These are phyloP conservation scores for Cladosporium cucumerinum DNA, from an alignment of 2,329 filamentous ascomycete genomes.

Conservation along the genomic window DNA sequence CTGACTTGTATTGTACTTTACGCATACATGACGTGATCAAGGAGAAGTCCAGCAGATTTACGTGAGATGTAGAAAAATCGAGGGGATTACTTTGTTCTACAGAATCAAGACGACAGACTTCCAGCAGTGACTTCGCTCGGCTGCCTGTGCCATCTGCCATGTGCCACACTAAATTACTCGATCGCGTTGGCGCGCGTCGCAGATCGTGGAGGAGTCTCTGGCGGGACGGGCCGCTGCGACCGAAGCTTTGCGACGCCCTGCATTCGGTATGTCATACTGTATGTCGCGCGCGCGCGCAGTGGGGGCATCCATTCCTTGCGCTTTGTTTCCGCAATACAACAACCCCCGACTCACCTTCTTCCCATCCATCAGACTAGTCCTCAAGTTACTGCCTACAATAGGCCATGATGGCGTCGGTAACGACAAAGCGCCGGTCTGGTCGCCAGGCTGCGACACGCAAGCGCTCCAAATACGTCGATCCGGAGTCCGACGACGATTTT, in stretches of 20 bases:
- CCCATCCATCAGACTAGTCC: not conserved
- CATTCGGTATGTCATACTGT: not conserved
- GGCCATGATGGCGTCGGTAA: slow-evolving; percentile 21
- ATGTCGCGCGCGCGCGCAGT: not conserved
- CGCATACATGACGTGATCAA: not conserved
- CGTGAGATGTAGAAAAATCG: not conserved
- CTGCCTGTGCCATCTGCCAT: not conserved
- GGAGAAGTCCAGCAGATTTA: not conserved
- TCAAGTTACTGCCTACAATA: not conserved
- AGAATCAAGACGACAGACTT: not conserved
- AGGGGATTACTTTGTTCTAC: not conserved
- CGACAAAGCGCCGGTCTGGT: slow-evolving; percentile 33
- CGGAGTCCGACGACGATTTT: slow-evolving; percentile 37
- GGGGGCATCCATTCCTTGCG: not conserved
- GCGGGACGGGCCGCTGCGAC: not conserved
- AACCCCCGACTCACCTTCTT: not conserved
- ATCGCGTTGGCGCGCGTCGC: too few species aligned
- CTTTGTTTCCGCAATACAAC: not conserved
- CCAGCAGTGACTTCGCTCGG: not conserved
- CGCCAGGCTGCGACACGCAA: slow-evolving; percentile 34
- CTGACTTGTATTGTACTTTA: not conserved
- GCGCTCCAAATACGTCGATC: slow-evolving; percentile 34
- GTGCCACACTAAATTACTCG: too few species aligned
- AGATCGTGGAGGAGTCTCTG: not conserved
- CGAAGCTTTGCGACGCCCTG: not conserved